Percentiles rank a stretch among this genome's conserved stretches.
Evolutionary conservation across 78 protist species (phyloP).

Genomic region (Chrysochromulina parva): DNA sequence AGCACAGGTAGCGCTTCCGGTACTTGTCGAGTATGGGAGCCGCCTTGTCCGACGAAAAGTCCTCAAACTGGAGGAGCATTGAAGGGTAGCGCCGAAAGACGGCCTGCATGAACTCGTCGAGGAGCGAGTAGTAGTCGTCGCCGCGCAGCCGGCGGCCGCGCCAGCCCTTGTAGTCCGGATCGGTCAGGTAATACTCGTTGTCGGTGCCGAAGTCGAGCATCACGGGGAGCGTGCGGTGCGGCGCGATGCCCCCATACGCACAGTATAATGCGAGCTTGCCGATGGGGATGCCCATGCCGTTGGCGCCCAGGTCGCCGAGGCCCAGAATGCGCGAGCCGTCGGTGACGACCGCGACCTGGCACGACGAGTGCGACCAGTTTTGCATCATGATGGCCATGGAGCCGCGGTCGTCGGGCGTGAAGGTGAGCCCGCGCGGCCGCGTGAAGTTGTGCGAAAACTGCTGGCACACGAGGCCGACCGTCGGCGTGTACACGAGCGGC

Average conservation of each 20-base stretch:
- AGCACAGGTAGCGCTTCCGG: conserved; percentile 72
- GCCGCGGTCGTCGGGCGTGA: conserved; percentile 63
- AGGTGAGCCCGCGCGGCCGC: neutral
- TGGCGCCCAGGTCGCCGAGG: conserved; percentile 95
- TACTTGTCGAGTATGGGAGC: conserved; percentile 72
- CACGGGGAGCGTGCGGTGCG: conserved; percentile 86
- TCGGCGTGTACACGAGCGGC: conserved; percentile 93
- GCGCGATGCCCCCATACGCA: conserved; percentile 63
- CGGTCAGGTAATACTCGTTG: conserved; percentile 70
- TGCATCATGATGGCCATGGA: conserved; percentile 60
- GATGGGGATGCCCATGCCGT: conserved; percentile 95
- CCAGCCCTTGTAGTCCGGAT: conserved; percentile 90
- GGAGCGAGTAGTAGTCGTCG: conserved; percentile 72
- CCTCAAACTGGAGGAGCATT: conserved; percentile 93
- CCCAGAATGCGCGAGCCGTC: conserved; percentile 98
- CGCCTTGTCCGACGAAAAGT: conserved; percentile 76
- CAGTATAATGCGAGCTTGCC: conserved; percentile 87
- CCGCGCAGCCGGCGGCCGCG: conserved; percentile 57
- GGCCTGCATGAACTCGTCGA: conserved; percentile 65
- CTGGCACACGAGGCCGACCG: conserved; percentile 57
- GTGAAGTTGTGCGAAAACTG: conserved; percentile 1
- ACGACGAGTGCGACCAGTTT: conserved; percentile 76
- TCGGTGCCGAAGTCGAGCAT: conserved; percentile 94
- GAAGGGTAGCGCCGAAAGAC: conserved; percentile 48
- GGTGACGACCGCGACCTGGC: conserved; percentile 89